These are phyloP conservation scores for Ormosia semicastrata DNA, from an alignment of 306 rosid genomes.

Conservation along the genomic window DNA sequence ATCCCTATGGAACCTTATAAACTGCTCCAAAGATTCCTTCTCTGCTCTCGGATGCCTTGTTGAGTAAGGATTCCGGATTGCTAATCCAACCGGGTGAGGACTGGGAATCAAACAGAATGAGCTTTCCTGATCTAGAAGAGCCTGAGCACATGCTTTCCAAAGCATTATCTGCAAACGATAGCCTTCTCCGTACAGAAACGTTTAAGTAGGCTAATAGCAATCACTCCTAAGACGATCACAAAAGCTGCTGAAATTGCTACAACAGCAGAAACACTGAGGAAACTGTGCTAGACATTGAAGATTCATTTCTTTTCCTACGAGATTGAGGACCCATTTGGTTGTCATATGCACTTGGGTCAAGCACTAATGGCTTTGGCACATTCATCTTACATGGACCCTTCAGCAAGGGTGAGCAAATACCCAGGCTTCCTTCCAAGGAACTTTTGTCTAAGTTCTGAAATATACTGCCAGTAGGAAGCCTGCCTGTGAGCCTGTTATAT, in stretches of 20 bases:
- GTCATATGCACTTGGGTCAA: slow-evolving; percentile 74
- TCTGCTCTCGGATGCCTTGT: slow-evolving; percentile 79
- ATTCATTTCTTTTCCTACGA: slow-evolving; percentile 31
- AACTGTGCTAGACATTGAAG: slow-evolving; percentile 33
- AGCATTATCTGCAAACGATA: slow-evolving; percentile 66
- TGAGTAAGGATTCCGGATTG: slow-evolving; percentile 60
- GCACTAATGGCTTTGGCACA: slow-evolving; percentile 87
- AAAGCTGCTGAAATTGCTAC: slow-evolving; percentile 76
- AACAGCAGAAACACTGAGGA: slow-evolving; percentile 80
- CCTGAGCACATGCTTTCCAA: slow-evolving; percentile 91
- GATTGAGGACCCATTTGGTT: slow-evolving; percentile 48
- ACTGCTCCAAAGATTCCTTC: slow-evolving; percentile 90
- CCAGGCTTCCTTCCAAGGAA: slow-evolving; percentile 80
- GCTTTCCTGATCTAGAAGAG: slow-evolving; percentile 79
- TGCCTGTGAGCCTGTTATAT: slow-evolving; percentile 76
- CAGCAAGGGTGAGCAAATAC: slow-evolving; percentile 81
- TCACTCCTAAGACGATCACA: slow-evolving; percentile 65
- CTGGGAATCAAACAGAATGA: slow-evolving; percentile 60
- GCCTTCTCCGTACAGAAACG: slow-evolving; percentile 68
- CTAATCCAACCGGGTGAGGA: slow-evolving; percentile 47
- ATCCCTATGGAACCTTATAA: slow-evolving; percentile 67
- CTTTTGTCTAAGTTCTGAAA: slow-evolving; percentile 82
- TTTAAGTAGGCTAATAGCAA: slow-evolving; percentile 68
- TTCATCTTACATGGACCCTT: slow-evolving; percentile 86
- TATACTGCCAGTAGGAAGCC: slow-evolving; percentile 70